A percentile compares a stretch with the other conserved stretches of the same genome.
These are phyloP conservation scores for Ogataea polymorpha DNA, from an alignment of 805 yeast species.

Conservation along the genomic window DNA sequence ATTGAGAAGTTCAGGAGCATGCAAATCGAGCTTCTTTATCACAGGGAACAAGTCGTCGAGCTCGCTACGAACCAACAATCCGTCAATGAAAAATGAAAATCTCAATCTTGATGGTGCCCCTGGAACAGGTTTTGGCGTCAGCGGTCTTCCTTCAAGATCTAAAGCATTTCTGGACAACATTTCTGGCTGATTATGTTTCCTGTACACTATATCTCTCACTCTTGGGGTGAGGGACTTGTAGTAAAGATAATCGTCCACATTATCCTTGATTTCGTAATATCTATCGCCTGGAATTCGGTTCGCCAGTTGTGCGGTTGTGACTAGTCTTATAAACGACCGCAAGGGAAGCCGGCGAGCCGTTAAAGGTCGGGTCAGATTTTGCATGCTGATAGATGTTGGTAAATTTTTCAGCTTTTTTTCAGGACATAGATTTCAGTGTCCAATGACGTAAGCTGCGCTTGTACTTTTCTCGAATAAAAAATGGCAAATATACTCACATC, in stretches of 20 bases:
- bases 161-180: constrained; percentile 21
- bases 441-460: constrained; percentile 1
- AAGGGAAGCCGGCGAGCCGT: not conserved
- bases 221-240: constrained; percentile 22
- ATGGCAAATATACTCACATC: constrained; percentile 7
- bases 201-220: constrained; percentile 25
- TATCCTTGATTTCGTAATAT: constrained; percentile 24
- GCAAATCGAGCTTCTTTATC: constrained; percentile 15
- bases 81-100: constrained; percentile 26
- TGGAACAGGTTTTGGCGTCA: constrained; percentile 23
- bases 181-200: constrained; percentile 21
- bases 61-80: constrained; percentile 24
- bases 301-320: not conserved
- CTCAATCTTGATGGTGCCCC: constrained; percentile 27
- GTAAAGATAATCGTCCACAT: constrained; percentile 30
- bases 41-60: constrained; percentile 18
- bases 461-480: constrained; percentile 11
- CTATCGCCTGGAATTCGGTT: constrained; percentile 1
- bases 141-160: constrained; percentile 28
- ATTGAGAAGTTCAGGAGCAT: constrained; percentile 19
- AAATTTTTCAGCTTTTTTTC: constrained; percentile 5
- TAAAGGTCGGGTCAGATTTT: constrained; percentile 5
- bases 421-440: not conserved
- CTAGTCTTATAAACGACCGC: not conserved
- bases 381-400: constrained; percentile 6